phyloP scores from a whole-genome alignment of 2,329 filamentous ascomycete genomes.

The Fusarium sp. region DNA sequence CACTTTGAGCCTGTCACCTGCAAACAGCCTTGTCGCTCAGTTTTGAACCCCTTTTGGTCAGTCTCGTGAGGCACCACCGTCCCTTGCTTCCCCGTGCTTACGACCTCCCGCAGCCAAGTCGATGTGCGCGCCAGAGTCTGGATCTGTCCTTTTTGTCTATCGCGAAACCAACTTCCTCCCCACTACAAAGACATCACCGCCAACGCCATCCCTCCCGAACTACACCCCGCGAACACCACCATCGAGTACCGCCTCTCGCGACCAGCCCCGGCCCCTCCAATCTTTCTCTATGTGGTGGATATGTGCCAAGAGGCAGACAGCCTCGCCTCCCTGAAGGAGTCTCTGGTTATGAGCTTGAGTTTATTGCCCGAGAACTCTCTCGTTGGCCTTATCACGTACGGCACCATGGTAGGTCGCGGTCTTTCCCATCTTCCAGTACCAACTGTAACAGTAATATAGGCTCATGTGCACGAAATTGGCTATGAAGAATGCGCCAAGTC shows the following conservation, averaged over 20 bases:
- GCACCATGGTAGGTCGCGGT: conserved; percentile 81
- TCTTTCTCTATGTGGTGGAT: conserved; percentile 89
- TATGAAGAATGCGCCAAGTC: conserved; percentile 99
- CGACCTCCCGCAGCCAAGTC: conserved; percentile 71
- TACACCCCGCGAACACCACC: conserved; percentile 86
- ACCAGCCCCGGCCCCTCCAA: conserved; percentile 86
- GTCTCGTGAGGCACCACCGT: conserved; percentile 42
- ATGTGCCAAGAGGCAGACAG: conserved; percentile 91
- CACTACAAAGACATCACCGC: conserved; percentile 93
- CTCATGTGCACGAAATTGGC: conserved; percentile 97
- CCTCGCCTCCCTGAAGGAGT: conserved; percentile 85
- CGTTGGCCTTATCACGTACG: conserved; percentile 87
- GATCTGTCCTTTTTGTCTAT: conserved; percentile 91
- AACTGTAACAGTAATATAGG: conserved; percentile 61
- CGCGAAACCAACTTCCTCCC: conserved; percentile 83
- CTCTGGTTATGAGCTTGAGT: conserved; percentile 86
- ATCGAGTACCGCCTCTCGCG: conserved; percentile 87
- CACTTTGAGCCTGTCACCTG: conserved; percentile 98
- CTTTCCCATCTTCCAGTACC: not conserved
- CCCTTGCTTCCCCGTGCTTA: conserved; percentile 38
- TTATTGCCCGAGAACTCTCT: conserved; percentile 84
- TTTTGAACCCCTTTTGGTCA: conserved; percentile 97
- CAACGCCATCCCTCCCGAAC: conserved; percentile 84
- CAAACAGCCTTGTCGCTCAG: conserved; percentile 94
- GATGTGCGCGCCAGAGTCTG: conserved; percentile 86